Base-by-base conservation (phyloP, 345 rosid species). In the Toxicodendron radicans region DNA sequence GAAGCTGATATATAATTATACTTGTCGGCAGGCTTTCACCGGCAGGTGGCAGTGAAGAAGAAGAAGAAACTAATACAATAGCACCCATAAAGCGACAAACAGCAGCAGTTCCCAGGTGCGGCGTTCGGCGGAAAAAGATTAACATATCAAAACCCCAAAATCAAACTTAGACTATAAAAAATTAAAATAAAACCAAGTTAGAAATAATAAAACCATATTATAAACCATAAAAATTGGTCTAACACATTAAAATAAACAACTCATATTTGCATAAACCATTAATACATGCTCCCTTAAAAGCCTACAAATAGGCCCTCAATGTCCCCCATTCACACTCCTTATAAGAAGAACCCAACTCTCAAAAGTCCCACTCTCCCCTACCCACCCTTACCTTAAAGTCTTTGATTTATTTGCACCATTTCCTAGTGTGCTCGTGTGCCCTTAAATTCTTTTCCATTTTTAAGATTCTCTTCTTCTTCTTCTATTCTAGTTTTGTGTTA, bases 81-180 rank as follows among this genome's bases (percentile, higher is more conserved):
- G 68, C 59, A 17, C 14, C 62, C 81, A 76, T 69, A 83, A 84
- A 70, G 81, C 86, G 87, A 87, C 87, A 89, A 85, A 70, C 14
- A 30, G 77, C 87, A 78, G 73, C 86, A 85, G 88, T 81, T 80
- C 87, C 87, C 81, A 87, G 90, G 90, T 84, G 89, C 90, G 94
- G 90, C 94, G 84, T 77, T 86, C 91, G 91, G 94, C 87, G 90
- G 88, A 84, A 81, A 74, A 80, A 66, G 1, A 21, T 45, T 13
- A 1, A 33, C 17, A 7, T 20, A 18, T 21, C 17, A 56, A 58
- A 13, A 4, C 46, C 61, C 67, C 46, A 54, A 76, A 72, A 79
- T 79, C 73, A 75, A 66, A 71, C 73, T 66, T 48, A 10, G 67
- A n/a, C 18, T 20, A 53, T 45, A 61, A 57, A 43, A 9, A 61